phyloP scores from a whole-genome alignment of 148 eudicot genomes.

The Amaranthus cruentus region DNA sequence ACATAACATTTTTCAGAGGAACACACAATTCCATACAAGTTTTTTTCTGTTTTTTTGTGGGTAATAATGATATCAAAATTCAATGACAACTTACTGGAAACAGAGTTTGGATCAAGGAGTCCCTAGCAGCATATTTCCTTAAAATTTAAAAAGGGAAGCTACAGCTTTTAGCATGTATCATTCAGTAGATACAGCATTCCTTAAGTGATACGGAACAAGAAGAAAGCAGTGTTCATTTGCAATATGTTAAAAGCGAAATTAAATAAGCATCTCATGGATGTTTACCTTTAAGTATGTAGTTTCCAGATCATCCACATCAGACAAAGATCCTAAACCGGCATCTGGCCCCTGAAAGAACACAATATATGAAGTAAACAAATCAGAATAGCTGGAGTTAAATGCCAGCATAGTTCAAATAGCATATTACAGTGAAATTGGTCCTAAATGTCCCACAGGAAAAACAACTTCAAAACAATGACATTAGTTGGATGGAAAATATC shows the following conservation, averaged over 20 bases:
- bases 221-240: background rate
- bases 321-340: conserved; percentile 55
- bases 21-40: too few relatives aligned
- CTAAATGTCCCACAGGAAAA: background rate
- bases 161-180: too few relatives aligned
- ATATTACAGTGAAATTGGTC: background rate
- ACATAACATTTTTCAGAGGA: too few relatives aligned
- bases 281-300: conserved; percentile 88
- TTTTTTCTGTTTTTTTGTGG: too few relatives aligned
- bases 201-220: too few relatives aligned
- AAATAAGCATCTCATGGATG: conserved; percentile 10
- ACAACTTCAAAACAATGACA: background rate
- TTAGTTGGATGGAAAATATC: background rate
- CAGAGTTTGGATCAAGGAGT: too few relatives aligned
- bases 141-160: too few relatives aligned
- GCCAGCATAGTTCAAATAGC: background rate
- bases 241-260: background rate
- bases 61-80: too few relatives aligned
- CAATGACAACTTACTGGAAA: too few relatives aligned
- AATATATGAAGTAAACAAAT: background rate
- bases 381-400: background rate
- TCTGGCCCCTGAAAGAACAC: conserved; percentile 38
- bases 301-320: conserved; percentile 82
- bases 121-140: too few relatives aligned
- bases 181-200: too few relatives aligned